These are phyloP conservation scores for Candida sp. DNA, from an alignment of 1,139 yeast species.

Conservation along the genomic window DNA sequence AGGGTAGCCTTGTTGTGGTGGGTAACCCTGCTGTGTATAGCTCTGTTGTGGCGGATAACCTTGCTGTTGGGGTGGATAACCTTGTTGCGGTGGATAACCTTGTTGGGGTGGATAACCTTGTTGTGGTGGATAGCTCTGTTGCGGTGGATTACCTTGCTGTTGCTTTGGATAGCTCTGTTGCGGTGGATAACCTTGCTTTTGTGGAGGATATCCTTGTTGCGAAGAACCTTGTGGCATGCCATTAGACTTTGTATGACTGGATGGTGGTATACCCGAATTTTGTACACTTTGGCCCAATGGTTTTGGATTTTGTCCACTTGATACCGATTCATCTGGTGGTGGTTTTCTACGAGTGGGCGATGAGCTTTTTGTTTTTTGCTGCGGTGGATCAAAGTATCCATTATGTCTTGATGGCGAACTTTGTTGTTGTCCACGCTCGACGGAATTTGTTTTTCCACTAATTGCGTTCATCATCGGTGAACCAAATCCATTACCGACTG, in stretches of 20 bases:
- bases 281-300: not conserved
- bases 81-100: conserved; percentile 6
- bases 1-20: not conserved
- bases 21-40: conserved; percentile 5
- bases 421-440: conserved; percentile 6
- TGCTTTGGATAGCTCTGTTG: conserved; percentile 9
- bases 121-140: conserved; percentile 8
- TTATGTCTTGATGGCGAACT: conserved; percentile 6
- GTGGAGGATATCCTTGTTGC: conserved; percentile 4
- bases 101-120: conserved; percentile 7
- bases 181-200: conserved; percentile 1
- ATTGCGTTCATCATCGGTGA: not conserved
- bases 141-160: conserved; percentile 2
- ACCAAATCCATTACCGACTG: not conserved
- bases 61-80: conserved; percentile 7
- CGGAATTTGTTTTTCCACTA: not conserved
- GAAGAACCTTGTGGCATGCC: not conserved
- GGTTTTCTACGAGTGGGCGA: conserved; percentile 3
- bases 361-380: not conserved
- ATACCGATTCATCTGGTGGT: not conserved
- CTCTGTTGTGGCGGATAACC: conserved; percentile 4
- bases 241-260: not conserved
- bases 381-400: conserved; percentile 1
- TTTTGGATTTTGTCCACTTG: not conserved
- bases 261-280: not conserved